Evolutionary conservation across 148 eudicot genomes (phyloP).

Genomic region (Agrostemma githago): DNA sequence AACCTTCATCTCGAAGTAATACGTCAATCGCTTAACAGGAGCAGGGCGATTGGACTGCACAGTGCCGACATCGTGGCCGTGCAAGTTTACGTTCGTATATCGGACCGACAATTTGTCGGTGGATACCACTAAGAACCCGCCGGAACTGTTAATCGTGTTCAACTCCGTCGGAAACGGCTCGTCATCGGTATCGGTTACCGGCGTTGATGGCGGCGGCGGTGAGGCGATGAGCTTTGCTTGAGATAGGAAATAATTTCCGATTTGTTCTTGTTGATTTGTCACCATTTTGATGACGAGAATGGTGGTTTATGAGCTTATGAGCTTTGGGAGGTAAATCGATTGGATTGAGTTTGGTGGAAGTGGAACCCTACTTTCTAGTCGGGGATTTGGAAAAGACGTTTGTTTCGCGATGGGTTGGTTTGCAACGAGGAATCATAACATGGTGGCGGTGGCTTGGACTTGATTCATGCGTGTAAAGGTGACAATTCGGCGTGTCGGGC

Average conservation of each 20-base stretch:
- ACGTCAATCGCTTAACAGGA: constrained; percentile 52
- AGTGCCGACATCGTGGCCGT: constrained; percentile 85
- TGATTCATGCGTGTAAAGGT: too few relatives aligned
- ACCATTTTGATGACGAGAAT: constrained; percentile 21
- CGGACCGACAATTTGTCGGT: constrained; percentile 72
- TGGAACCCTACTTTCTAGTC: constrained; percentile 13
- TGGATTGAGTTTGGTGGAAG: neutral
- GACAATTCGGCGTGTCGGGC: too few relatives aligned
- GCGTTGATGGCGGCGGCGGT: constrained; percentile 16
- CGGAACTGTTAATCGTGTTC: constrained; percentile 68
- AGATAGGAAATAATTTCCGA: constrained; percentile 49
- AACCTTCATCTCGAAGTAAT: constrained; percentile 76
- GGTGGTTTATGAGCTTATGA: constrained; percentile 13
- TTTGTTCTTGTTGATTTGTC: constrained; percentile 40
- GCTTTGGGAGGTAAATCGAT: neutral
- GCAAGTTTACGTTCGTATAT: constrained; percentile 59
- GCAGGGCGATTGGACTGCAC: constrained; percentile 75
- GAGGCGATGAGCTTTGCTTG: constrained; percentile 45
- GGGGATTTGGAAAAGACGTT: neutral
- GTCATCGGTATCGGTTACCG: constrained; percentile 12
- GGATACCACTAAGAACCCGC: constrained; percentile 67
- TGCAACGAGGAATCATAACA: too few relatives aligned
- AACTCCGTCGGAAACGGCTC: constrained; percentile 59
- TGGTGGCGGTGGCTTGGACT: too few relatives aligned
- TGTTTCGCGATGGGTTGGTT: too few relatives aligned